Evolutionary conservation across 2,329 filamentous ascomycete genomes (phyloP), one percentile per base, ranked within the genome.

Genomic region (Chaetomiaceae sp.): DNA sequence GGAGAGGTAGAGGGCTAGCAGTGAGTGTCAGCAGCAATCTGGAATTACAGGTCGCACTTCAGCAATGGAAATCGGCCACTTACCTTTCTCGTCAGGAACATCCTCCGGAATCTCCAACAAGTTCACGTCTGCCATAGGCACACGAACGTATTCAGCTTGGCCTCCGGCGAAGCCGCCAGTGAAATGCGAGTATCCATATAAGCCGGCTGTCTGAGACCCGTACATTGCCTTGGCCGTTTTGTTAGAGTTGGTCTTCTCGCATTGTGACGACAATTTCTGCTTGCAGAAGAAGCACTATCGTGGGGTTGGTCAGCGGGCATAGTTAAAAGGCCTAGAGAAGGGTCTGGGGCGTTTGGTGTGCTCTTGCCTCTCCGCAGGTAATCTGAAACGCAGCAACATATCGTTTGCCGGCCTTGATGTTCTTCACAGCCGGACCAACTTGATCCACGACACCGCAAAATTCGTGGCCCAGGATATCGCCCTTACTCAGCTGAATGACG

Each of bases 311-410:
- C 8, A 46, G 43, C 15, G n/a, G n/a, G n/a, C n/a, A n/a, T n/a
- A n/a, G n/a, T n/a, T n/a, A n/a, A n/a, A n/a, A n/a, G n/a, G n/a
- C n/a, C n/a, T n/a, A n/a, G n/a, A n/a, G n/a, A n/a, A n/a, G n/a
- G n/a, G n/a, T n/a, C n/a, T n/a, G n/a, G n/a, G n/a, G n/a, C n/a
- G n/a, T n/a, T n/a, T n/a, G n/a, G n/a, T n/a, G n/a, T n/a, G n/a
- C n/a, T n/a, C 45, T 24, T 45, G 53, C 52, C 19, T 58, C 68
- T 7, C 76, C 77, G 50, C 78, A 81, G 0, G 88, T 86, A 60
- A 95, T 93, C 64, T 93, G 88, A 70, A 95, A 95, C 9, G 82
- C 86, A 0, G 85, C 88, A 1, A 95, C 88, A 17, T 93, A 89
- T 24, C 88, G 72, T 55, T 81, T 75, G 12, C 83, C 84, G 7